Evolutionary conservation across 139 green algal species (phyloP).

Genomic region (Tetraselmis chui): DNA sequence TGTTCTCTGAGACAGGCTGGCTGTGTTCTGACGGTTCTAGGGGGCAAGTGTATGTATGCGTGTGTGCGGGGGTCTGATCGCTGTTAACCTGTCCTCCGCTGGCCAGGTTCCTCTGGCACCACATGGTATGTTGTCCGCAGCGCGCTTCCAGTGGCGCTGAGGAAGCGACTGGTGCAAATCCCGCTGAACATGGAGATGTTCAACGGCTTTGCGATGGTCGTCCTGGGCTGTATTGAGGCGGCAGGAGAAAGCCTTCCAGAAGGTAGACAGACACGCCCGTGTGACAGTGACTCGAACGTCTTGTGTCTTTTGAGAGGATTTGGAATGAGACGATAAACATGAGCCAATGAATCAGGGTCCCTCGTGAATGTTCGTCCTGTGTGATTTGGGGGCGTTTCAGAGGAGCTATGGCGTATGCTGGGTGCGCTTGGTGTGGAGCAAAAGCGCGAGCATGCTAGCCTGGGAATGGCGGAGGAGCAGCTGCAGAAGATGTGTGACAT

Average conservation of each 20-base stretch:
- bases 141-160: neutral
- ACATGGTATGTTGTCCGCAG: neutral
- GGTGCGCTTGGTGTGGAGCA: neutral
- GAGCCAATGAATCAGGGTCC: too few species aligned
- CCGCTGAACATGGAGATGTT: neutral
- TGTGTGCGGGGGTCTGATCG: too few species aligned
- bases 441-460: neutral
- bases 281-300: too few species aligned
- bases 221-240: neutral
- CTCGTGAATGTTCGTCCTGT: too few species aligned
- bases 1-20: too few species aligned
- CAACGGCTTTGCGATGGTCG: neutral
- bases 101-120: neutral
- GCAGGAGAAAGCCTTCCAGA: neutral
- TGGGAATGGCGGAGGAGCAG: neutral
- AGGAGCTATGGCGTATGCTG: constrained; percentile 1
- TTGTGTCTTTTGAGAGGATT: too few species aligned
- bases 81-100: too few species aligned
- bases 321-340: too few species aligned
- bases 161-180: neutral
- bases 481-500: constrained; percentile 1
- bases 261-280: too few species aligned
- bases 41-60: too few species aligned
- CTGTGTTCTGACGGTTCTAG: too few species aligned
- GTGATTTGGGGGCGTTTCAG: too few species aligned